Conservation (phyloP, 805 yeast genomes). For the Torulaspora indica region DNA sequence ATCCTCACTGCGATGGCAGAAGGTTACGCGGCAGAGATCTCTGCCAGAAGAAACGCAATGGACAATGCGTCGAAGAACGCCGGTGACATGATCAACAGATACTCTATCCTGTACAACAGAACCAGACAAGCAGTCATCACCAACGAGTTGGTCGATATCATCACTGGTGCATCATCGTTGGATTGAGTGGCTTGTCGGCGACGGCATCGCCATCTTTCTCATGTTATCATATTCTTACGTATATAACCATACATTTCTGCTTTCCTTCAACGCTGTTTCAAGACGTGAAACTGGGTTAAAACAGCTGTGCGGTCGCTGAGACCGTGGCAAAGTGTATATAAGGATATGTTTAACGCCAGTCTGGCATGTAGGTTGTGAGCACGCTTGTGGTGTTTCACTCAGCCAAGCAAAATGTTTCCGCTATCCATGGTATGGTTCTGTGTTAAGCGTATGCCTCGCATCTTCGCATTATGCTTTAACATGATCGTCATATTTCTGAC, state of each 20-base stretch:
- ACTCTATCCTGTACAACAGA: constrained; percentile 98
- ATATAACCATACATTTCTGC: constrained; percentile 6
- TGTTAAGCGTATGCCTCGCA: constrained; percentile 41
- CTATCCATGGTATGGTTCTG: constrained; percentile 24
- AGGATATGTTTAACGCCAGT: neutral
- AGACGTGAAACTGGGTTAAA: constrained; percentile 1
- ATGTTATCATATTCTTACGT: constrained; percentile 17
- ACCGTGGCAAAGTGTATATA: neutral
- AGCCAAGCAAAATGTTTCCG: constrained; percentile 7
- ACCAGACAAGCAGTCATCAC: constrained; percentile 99
- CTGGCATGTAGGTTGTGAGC: too few relatives aligned
- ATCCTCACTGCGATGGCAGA: constrained; percentile 90
- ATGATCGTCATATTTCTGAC: constrained; percentile 48
- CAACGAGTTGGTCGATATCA: constrained; percentile 98
- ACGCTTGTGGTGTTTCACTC: neutral
- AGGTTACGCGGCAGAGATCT: constrained; percentile 96
- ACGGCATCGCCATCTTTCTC: constrained; percentile 1
- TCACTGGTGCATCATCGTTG: constrained; percentile 98
- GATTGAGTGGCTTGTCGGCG: constrained; percentile 48
- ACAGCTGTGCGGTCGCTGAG: neutral
- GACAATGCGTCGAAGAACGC: constrained; percentile 99
- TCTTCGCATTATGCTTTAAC: constrained; percentile 40
- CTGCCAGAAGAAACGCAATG: constrained; percentile 99
- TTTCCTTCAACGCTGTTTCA: neutral
- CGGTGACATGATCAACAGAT: constrained; percentile 95